A percentile compares a stretch with the other conserved stretches of the same genome.
phyloP scores from a whole-genome alignment of 345 rosid genomes.

The Citrus sinensis region DNA sequence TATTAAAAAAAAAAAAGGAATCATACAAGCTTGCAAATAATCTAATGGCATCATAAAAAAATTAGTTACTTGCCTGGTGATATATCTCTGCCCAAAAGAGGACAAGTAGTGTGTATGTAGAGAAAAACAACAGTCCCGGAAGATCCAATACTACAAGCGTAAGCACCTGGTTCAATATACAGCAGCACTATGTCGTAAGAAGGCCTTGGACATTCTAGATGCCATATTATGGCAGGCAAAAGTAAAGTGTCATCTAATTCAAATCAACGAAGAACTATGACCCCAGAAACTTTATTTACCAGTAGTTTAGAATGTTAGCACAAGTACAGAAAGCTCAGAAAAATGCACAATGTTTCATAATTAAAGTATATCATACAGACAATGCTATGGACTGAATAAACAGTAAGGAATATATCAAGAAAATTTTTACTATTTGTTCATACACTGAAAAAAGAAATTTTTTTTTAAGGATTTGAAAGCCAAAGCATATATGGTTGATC shows the following conservation, averaged over 20 bases:
- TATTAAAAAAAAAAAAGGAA: not conserved
- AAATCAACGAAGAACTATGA: not conserved
- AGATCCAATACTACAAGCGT: conserved; percentile 67
- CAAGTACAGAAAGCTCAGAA: not conserved
- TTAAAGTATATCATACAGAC: not conserved
- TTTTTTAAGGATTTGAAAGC: not conserved
- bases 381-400: not conserved
- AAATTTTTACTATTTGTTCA: not conserved
- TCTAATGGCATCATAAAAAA: not conserved
- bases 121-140: conserved; percentile 88
- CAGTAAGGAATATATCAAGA: not conserved
- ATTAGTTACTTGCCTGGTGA: conserved; percentile 69
- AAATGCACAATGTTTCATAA: not conserved
- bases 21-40: not conserved
- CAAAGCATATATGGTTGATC: not conserved
- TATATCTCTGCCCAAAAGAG: conserved; percentile 99
- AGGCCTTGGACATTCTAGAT: not conserved
- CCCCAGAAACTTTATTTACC: not conserved
- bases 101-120: conserved; percentile 87
- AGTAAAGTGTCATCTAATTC: not conserved
- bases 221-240: not conserved
- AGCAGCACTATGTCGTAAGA: conserved; percentile 13
- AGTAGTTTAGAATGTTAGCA: not conserved
- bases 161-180: conserved; percentile 53
- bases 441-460: not conserved